These are phyloP conservation scores for Acer negundo DNA, from an alignment of 345 rosid genomes.

Conservation along the genomic window DNA sequence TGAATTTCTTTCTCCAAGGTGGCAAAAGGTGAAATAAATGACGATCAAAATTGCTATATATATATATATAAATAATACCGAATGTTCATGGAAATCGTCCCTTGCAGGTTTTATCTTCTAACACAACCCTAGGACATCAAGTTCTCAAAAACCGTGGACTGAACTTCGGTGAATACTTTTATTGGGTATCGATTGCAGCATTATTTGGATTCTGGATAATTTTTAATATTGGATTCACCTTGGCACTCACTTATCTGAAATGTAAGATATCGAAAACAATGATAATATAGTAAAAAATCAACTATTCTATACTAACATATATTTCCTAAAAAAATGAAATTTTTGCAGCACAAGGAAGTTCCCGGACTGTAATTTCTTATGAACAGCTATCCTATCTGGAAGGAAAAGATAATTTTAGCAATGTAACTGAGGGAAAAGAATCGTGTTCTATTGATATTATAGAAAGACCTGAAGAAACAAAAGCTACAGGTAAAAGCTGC, in stretches of 20 bases:
- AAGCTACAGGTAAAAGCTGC: slow-evolving; percentile 17
- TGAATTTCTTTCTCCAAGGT: slow-evolving; percentile 56
- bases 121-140: slow-evolving; percentile 34
- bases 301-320: slow-evolving; percentile 10
- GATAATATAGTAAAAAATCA: neutral
- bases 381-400: slow-evolving; percentile 20
- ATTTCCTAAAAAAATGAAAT: neutral
- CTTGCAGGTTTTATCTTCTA: slow-evolving; percentile 40
- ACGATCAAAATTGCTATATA: no score
- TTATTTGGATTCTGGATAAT: slow-evolving; percentile 46
- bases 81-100: neutral
- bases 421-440: slow-evolving; percentile 14
- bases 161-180: slow-evolving; percentile 31
- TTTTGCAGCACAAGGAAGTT: slow-evolving; percentile 39
- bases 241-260: slow-evolving; percentile 31
- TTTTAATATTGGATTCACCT: slow-evolving; percentile 40
- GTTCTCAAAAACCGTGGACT: slow-evolving; percentile 36
- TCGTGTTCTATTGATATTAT: neutral
- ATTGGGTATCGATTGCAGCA: slow-evolving; percentile 42
- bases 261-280: slow-evolving; percentile 27
- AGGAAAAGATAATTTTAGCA: slow-evolving; percentile 8
- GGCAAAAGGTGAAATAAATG: slow-evolving; percentile 42
- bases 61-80: neutral
- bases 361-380: slow-evolving; percentile 28
- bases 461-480: slow-evolving; percentile 14